These are phyloP conservation scores for Neostapfia colusana DNA, from an alignment of 176 grass and related monocot species.

Conservation along the genomic window DNA sequence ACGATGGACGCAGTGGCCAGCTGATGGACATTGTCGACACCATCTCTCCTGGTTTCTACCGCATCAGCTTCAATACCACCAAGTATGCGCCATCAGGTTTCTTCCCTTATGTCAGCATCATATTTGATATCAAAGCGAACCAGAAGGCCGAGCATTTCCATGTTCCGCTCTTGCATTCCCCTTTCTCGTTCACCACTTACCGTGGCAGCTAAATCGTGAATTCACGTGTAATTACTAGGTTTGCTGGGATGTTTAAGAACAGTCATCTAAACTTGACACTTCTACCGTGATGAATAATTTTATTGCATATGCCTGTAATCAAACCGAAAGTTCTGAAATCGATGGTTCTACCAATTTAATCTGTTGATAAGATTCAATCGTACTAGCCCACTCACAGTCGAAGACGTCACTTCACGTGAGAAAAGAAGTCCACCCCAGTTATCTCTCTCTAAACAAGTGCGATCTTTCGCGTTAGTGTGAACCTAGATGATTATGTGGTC, in stretches of 20 bases:
- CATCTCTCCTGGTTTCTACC: conserved; percentile 68
- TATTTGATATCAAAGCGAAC: conserved; percentile 72
- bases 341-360: no score
- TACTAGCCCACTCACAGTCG: no score
- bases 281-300: not conserved
- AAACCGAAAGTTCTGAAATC: not conserved
- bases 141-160: conserved; percentile 86
- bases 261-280: not conserved
- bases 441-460: no score
- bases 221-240: not conserved
- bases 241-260: not conserved
- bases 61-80: conserved; percentile 78
- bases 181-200: conserved; percentile 89
- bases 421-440: no score
- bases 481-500: no score
- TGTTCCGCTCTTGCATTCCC: conserved; percentile 83
- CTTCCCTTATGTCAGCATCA: conserved; percentile 84
- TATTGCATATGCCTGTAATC: no score
- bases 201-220: conserved; percentile 66
- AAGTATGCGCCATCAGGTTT: conserved; percentile 81
- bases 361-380: no score
- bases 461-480: no score
- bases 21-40: conserved; percentile 70
- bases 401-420: no score
- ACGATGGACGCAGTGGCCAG: conserved; percentile 74